These are phyloP conservation scores for Planoprotostelium fungivorum DNA, from an alignment of 78 protist species.

Conservation along the genomic window DNA sequence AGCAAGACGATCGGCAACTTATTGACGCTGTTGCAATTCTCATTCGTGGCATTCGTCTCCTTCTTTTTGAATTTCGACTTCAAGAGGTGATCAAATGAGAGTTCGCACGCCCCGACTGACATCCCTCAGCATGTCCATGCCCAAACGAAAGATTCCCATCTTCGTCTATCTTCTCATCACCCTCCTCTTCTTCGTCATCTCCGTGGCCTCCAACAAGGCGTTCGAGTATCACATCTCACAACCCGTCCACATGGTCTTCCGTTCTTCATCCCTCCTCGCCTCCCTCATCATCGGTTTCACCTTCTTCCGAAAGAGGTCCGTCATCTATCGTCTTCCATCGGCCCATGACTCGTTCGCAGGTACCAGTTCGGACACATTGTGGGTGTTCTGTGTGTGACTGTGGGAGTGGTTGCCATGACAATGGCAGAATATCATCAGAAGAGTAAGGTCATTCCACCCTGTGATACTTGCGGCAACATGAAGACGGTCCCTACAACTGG, in stretches of 20 bases:
- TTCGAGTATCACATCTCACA: constrained; percentile 27
- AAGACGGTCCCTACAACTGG: no score
- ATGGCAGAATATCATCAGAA: background rate
- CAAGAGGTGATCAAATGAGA: background rate
- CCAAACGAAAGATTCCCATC: constrained; percentile 39
- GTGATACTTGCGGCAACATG: background rate
- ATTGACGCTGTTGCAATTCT: constrained; percentile 43
- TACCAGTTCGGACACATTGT: background rate
- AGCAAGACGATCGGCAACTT: background rate
- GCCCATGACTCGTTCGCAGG: background rate
- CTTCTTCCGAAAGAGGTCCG: background rate
- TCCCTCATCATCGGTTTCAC: constrained; percentile 27
- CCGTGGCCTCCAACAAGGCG: constrained; percentile 39
- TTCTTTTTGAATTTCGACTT: constrained; percentile 20
- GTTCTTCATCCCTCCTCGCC: constrained; percentile 46
- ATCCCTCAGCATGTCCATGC: constrained; percentile 15
- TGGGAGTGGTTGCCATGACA: background rate
- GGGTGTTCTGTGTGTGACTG: background rate
- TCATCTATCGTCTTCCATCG: no score
- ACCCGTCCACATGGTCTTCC: constrained; percentile 64
- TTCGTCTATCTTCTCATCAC: constrained; percentile 34
- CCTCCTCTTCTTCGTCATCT: constrained; percentile 31
- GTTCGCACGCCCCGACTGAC: background rate
- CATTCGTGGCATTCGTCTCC: constrained; percentile 29
- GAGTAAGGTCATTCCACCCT: background rate